phyloP scores from a whole-genome alignment of 2,329 filamentous ascomycete genomes.

The Botryotinia narcissicola region DNA sequence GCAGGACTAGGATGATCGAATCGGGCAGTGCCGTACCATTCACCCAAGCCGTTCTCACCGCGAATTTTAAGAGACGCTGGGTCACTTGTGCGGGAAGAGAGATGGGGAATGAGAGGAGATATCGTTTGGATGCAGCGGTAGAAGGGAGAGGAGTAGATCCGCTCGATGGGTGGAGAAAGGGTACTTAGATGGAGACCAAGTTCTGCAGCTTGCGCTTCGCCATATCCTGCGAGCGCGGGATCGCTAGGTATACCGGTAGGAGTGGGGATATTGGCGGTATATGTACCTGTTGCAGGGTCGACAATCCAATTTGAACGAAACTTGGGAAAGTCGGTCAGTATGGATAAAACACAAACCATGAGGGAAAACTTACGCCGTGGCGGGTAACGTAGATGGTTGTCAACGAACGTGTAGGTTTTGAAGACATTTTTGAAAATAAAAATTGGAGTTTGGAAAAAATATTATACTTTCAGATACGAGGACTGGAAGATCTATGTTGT shows the following conservation, averaged over 20 bases:
- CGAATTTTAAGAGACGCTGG: conserved; percentile 45
- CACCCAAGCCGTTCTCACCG: conserved; percentile 62
- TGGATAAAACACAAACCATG: conserved; percentile 21
- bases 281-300: conserved; percentile 74
- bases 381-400: conserved; percentile 66
- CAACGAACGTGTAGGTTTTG: conserved; percentile 14
- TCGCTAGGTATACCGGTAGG: conserved; percentile 88
- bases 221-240: conserved; percentile 81
- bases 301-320: conserved; percentile 91
- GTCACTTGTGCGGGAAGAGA: conserved; percentile 35
- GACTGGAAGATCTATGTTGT: conserved; percentile 5
- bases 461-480: conserved; percentile 40
- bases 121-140: conserved; percentile 88
- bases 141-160: conserved; percentile 81
- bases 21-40: conserved; percentile 87
- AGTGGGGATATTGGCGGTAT: conserved; percentile 68
- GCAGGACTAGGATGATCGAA: conserved; percentile 85
- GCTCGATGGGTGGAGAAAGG: conserved; percentile 65
- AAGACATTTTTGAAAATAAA: conserved; percentile 2
- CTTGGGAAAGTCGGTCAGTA: conserved; percentile 46
- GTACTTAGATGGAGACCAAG: conserved; percentile 64
- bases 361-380: conserved; percentile 62
- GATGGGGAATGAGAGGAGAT: conserved; percentile 59
- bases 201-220: conserved; percentile 78
- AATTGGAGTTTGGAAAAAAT: conserved; percentile 22